These are phyloP conservation scores for Geranomyces variabilis DNA, from an alignment of 192 early-diverging fungal genomes.

Conservation along the genomic window DNA sequence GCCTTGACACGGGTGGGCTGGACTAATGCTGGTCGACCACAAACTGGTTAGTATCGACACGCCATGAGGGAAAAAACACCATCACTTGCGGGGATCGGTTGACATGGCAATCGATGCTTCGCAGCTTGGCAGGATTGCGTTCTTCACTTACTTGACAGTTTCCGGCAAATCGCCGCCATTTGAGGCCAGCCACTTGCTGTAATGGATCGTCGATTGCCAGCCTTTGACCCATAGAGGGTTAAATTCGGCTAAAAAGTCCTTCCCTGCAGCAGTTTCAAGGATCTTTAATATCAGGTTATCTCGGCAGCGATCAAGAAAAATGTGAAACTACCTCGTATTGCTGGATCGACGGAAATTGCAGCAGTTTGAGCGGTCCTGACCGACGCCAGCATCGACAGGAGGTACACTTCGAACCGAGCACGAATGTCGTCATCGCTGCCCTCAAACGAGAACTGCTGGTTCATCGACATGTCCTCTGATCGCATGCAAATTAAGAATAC, in stretches of 20 bases:
- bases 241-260: slow-evolving; percentile 69
- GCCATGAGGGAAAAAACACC: background rate
- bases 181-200: slow-evolving; percentile 63
- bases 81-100: too few relatives aligned
- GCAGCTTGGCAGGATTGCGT: background rate
- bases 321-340: slow-evolving; percentile 13
- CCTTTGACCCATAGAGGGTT: slow-evolving; percentile 62
- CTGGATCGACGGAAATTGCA: slow-evolving; percentile 27
- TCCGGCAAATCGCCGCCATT: slow-evolving; percentile 25
- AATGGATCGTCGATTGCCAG: slow-evolving; percentile 72
- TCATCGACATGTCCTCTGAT: slow-evolving; percentile 51
- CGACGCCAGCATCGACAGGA: slow-evolving; percentile 67
- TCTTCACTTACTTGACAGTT: background rate
- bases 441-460: slow-evolving; percentile 66
- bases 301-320: background rate
- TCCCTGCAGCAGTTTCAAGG: slow-evolving; percentile 26
- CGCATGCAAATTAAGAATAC: slow-evolving; percentile 1
- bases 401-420: slow-evolving; percentile 74
- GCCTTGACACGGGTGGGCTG: slow-evolving; percentile 51
- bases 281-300: background rate
- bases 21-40: slow-evolving; percentile 20
- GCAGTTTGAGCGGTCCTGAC: slow-evolving; percentile 57
- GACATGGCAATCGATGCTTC: background rate
- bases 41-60: background rate
- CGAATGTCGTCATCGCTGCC: slow-evolving; percentile 82